These are phyloP conservation scores for Calonectria pseudoreteaudii DNA, from an alignment of 2,329 filamentous ascomycete species.

Conservation along the genomic window DNA sequence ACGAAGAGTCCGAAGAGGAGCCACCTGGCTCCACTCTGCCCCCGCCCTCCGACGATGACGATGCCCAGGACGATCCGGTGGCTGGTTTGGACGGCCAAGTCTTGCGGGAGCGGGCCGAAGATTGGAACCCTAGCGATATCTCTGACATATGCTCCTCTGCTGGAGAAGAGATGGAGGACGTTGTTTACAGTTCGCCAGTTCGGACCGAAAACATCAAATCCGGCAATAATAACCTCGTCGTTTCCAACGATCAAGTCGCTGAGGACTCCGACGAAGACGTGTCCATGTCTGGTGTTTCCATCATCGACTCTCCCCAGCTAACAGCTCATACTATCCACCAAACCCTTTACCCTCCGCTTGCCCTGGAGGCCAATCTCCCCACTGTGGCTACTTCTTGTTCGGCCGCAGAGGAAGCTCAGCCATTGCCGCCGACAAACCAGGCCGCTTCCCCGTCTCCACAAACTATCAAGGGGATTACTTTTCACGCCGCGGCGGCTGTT, in stretches of 20 bases:
- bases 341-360: neutral
- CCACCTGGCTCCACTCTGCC: neutral
- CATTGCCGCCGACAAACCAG: neutral
- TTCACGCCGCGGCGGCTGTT: neutral
- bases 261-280: neutral
- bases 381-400: neutral
- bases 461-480: neutral
- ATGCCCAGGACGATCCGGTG: neutral
- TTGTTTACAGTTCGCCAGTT: neutral
- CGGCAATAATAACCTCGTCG: neutral
- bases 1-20: neutral
- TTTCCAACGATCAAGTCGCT: neutral
- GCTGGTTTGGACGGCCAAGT: neutral
- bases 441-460: neutral
- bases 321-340: neutral
- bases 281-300: neutral
- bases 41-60: neutral
- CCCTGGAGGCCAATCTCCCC: neutral
- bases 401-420: neutral
- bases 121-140: constrained; percentile 1
- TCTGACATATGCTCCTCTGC: neutral
- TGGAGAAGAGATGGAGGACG: neutral
- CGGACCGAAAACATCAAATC: neutral
- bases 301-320: neutral
- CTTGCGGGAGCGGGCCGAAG: constrained; percentile 1